phyloP scores from a whole-genome alignment of 768 basidiomycete genomes.

The Naganishia vaughanmartiniae region DNA sequence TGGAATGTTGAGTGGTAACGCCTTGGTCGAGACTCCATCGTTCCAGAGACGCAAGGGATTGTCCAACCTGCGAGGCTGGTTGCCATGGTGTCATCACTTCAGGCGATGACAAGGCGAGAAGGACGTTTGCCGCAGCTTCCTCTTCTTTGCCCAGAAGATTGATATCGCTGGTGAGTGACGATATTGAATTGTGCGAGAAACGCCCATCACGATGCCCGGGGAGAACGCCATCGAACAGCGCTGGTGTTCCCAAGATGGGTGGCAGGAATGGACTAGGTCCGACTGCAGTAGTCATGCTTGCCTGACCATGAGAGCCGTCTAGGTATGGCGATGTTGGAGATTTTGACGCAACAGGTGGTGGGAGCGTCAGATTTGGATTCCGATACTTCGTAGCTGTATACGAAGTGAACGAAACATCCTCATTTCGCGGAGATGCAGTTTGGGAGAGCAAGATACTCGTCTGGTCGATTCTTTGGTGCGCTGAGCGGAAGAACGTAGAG shows the following conservation, averaged over 20 bases:
- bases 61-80: not conserved
- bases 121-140: conserved; percentile 27
- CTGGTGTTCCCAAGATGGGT: conserved; percentile 6
- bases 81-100: conserved; percentile 29
- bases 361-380: not conserved
- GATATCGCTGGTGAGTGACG: conserved; percentile 5
- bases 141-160: conserved; percentile 20
- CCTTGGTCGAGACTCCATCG: conserved; percentile 20
- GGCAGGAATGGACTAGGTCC: conserved; percentile 24
- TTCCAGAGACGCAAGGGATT: conserved; percentile 17
- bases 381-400: not conserved
- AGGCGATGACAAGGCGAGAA: conserved; percentile 28
- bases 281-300: not conserved
- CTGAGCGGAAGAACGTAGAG: conserved; percentile 14
- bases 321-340: conserved; percentile 16
- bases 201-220: not conserved
- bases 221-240: conserved; percentile 4
- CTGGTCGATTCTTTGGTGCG: not conserved
- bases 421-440: not conserved
- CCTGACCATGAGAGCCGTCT: not conserved
- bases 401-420: not conserved
- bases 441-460: too few species aligned
- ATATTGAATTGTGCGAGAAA: not conserved
- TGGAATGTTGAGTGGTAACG: not conserved
- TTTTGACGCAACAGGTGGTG: not conserved